Evolutionary conservation across 2,329 filamentous ascomycete genomes (phyloP).

Genomic region (Arthrobotrys conoides): DNA sequence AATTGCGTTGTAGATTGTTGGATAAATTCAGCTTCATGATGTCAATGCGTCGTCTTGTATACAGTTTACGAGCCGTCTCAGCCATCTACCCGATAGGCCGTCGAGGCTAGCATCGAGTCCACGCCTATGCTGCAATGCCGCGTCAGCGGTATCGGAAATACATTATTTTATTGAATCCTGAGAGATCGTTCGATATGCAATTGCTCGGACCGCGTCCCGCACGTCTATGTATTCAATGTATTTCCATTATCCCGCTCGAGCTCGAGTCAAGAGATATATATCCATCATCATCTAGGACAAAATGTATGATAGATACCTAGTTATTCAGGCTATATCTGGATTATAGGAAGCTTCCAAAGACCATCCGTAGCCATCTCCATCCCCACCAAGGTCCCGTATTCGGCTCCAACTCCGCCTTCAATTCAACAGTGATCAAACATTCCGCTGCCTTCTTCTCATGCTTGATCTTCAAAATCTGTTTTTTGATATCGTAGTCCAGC

Average conservation of each 20-base stretch:
- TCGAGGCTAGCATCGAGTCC: too few species aligned
- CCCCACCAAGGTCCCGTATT: slow-evolving; percentile 55
- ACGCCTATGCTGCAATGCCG: slow-evolving; percentile 2
- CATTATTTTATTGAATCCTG: neutral
- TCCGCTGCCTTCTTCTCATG: slow-evolving; percentile 45
- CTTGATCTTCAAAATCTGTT: slow-evolving; percentile 48
- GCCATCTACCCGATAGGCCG: slow-evolving; percentile 21
- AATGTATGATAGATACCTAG: neutral
- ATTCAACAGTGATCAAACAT: slow-evolving; percentile 37
- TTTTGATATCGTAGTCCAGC: slow-evolving; percentile 48
- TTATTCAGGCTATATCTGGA: slow-evolving; percentile 10
- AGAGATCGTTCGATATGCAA: neutral
- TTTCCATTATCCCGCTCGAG: neutral
- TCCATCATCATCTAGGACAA: neutral
- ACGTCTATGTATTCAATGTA: neutral
- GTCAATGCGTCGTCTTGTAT: neutral
- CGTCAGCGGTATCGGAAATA: neutral
- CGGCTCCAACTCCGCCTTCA: slow-evolving; percentile 53
- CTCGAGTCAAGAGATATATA: neutral
- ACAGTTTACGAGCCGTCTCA: neutral
- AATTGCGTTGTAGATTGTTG: slow-evolving; percentile 38
- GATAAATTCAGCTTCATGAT: slow-evolving; percentile 26
- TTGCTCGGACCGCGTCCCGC: slow-evolving; percentile 24
- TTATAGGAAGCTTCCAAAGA: slow-evolving; percentile 56
- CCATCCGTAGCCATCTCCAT: slow-evolving; percentile 42